A percentile compares a stretch with the other conserved stretches of the same genome.
These are phyloP conservation scores for Backusella australiensis DNA, from an alignment of 192 early-diverging fungal genomes.

Conservation along the genomic window DNA sequence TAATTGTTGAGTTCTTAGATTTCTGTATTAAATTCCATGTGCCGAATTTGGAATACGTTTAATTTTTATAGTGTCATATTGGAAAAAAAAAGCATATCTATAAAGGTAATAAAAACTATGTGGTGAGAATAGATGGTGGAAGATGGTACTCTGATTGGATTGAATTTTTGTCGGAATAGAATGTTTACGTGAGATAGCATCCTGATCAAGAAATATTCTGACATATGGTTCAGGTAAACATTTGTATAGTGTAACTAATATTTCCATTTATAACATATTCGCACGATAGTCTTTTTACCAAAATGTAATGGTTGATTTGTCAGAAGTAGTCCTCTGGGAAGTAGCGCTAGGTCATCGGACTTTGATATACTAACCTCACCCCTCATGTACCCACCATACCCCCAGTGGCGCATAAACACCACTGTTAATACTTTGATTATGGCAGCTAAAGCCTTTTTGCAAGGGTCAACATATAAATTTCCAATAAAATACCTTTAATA, in stretches of 20 bases:
- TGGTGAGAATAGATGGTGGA: constrained; percentile 2
- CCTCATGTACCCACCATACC: background rate
- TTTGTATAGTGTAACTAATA: background rate
- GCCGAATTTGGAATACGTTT: background rate
- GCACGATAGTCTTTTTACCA: constrained; percentile 7
- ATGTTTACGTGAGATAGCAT: constrained; percentile 5
- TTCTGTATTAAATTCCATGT: background rate
- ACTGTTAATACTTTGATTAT: background rate
- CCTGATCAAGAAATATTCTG: constrained; percentile 1
- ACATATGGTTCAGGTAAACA: background rate
- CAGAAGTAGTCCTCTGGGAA: constrained; percentile 21
- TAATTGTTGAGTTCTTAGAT: background rate
- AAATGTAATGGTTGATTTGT: constrained; percentile 17
- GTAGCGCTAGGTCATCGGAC: background rate
- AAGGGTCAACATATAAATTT: background rate
- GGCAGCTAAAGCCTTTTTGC: background rate
- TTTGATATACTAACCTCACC: constrained; percentile 13
- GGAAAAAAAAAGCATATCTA: background rate
- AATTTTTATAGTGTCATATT: background rate
- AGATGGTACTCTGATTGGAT: background rate
- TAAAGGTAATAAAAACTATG: background rate
- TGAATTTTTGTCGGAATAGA: background rate
- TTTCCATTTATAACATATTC: constrained; percentile 8
- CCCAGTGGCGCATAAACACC: background rate
- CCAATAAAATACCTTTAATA: background rate